Evolutionary conservation across 441 rosid species (phyloP).

Genomic region (Euphorbia celastroides): DNA sequence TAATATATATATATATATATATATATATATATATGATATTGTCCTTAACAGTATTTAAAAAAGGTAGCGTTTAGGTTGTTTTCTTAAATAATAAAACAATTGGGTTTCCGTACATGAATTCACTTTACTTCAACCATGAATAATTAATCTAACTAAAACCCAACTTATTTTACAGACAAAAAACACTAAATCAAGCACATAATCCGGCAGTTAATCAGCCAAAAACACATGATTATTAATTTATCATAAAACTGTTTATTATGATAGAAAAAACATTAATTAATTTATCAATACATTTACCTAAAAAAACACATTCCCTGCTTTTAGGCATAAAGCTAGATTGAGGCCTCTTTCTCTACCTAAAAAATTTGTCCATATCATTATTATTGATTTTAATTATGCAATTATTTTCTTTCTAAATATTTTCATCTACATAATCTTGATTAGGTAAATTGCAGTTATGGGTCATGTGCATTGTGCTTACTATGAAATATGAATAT

Average conservation of each 20-base stretch:
- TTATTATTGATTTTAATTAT: neutral
- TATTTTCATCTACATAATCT: conserved; percentile 8
- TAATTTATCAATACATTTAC: neutral
- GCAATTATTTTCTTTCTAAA: neutral
- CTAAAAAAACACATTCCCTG: neutral
- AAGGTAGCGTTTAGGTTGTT: too few relatives aligned
- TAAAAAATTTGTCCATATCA: neutral
- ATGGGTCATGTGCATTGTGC: neutral
- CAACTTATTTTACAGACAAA: neutral
- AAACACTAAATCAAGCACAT: conserved; percentile 3
- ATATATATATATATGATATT: too few relatives aligned
- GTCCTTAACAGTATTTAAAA: too few relatives aligned
- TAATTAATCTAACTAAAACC: neutral
- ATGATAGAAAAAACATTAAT: neutral
- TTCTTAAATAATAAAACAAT: too few relatives aligned
- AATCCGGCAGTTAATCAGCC: conserved; percentile 13
- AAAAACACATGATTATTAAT: conserved; percentile 9
- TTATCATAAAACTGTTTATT: conserved; percentile 13
- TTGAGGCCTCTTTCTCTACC: neutral
- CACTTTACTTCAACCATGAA: neutral
- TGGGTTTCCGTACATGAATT: too few relatives aligned
- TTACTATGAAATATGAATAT: neutral
- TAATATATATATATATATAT: too few relatives aligned
- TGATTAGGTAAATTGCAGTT: conserved; percentile 16
- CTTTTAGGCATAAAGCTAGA: neutral